Base-by-base conservation (phyloP, 2,329 filamentous ascomycete species). In the Aureobasidium sp. region DNA sequence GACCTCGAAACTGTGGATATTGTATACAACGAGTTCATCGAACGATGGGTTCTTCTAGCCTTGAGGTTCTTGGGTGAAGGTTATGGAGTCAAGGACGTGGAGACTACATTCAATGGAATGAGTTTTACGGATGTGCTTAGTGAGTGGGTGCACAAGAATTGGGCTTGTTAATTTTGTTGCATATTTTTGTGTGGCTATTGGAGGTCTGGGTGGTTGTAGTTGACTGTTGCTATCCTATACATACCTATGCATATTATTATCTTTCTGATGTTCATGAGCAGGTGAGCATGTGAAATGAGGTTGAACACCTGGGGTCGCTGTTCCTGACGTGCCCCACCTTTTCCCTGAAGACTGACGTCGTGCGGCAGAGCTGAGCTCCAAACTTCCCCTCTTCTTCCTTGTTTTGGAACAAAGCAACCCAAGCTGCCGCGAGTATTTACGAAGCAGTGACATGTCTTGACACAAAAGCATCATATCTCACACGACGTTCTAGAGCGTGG, bases 11-110 rank as follows among this genome's bases (percentile, higher is more conserved):
- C 74, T 0, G 90, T 99, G 0, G 93, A 97, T 71, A 72, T 99
- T 8, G 85, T 96, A 15, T 99, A 95, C 70, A 83, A 95, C 61
- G 91, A 95, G 70, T 99, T 96, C 71, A 85, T 97, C 37, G 82
- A 94, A 73, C 81, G 85, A 10, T 95, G 88, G 82, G 77, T 97
- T 40, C 73, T 95, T 19, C 75, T 87, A 11, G 91, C 90, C 2
- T 76, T 96, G 63, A 84, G 85, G 62, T 84, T 81, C 65, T 70
- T 82, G 10, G 81, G 81, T 2, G 71, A 80, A 54, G 77, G 77
- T 61, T 76, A 80, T 65, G 73, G 75, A 42, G 71, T 75, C 21
- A 70, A 74, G 35, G 81, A 86, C 61, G 80, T 81, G 33, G 71
- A 75, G 38, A 69, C 72, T 17, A 85, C 81, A 64, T 77, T 82